Evolutionary conservation across 1,284 basidiomycete species (phyloP).

Genomic region (Naganishia sp.): DNA sequence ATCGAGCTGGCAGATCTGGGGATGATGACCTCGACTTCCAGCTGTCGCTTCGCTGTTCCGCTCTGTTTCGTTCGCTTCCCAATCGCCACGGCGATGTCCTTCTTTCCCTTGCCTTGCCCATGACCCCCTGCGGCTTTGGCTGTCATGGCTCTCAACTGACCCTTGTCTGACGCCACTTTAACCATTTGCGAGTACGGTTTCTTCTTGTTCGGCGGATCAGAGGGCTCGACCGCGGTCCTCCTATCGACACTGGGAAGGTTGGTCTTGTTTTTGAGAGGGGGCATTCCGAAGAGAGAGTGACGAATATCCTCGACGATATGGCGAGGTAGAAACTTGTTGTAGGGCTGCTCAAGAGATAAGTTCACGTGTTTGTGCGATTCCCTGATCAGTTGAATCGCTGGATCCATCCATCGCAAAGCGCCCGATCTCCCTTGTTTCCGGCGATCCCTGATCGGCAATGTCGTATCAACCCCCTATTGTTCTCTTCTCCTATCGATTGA

Average conservation of each 20-base stretch:
- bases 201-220: background rate
- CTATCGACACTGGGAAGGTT: background rate
- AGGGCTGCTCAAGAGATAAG: too few species aligned
- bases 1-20: background rate
- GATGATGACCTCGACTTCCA: constrained; percentile 11
- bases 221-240: background rate
- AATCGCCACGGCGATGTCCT: background rate
- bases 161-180: too few species aligned
- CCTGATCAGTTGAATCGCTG: too few species aligned
- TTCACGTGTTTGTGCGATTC: too few species aligned
- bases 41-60: background rate
- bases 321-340: background rate
- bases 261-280: constrained; percentile 16
- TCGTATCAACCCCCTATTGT: too few species aligned
- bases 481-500: background rate
- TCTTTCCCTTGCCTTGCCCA: background rate
- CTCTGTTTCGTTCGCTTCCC: too few species aligned
- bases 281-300: constrained; percentile 18
- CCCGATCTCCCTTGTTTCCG: too few species aligned
- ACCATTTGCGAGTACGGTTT: background rate
- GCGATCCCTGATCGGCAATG: too few species aligned
- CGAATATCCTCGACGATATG: background rate
- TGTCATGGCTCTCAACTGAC: background rate
- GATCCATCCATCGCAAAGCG: too few species aligned
- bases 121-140: background rate